These are phyloP conservation scores for Kodamaea kaohsiungensis DNA, from an alignment of 805 yeast species.

Conservation along the genomic window DNA sequence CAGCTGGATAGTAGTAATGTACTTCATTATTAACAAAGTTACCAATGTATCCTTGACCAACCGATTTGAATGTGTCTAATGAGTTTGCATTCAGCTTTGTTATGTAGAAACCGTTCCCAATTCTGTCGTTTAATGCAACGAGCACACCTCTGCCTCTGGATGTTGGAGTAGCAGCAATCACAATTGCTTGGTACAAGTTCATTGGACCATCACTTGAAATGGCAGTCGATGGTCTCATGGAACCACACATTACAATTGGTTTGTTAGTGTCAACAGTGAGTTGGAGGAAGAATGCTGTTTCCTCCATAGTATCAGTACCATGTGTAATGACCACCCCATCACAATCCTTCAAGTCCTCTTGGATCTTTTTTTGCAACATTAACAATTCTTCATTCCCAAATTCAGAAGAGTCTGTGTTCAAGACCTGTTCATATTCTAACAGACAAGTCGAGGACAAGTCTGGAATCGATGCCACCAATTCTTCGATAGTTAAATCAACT, in stretches of 20 bases:
- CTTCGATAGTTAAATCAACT: slow-evolving; percentile 53
- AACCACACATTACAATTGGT: slow-evolving; percentile 69
- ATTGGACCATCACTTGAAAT: slow-evolving; percentile 73
- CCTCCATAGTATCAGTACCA: slow-evolving; percentile 72
- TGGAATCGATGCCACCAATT: slow-evolving; percentile 54
- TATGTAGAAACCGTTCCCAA: slow-evolving; percentile 68
- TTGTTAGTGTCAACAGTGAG: slow-evolving; percentile 43
- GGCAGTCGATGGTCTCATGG: slow-evolving; percentile 74
- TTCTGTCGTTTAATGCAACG: slow-evolving; percentile 66
- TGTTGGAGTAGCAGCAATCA: slow-evolving; percentile 54
- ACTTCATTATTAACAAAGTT: slow-evolving; percentile 66
- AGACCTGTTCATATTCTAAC: slow-evolving; percentile 61
- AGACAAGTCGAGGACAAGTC: slow-evolving; percentile 55
- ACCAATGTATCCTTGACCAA: slow-evolving; percentile 71
- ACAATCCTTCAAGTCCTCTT: slow-evolving; percentile 43
- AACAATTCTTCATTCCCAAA: slow-evolving; percentile 48
- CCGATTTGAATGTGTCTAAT: slow-evolving; percentile 65
- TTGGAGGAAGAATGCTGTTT: slow-evolving; percentile 65
- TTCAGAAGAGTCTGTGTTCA: slow-evolving; percentile 63
- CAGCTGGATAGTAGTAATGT: slow-evolving; percentile 64
- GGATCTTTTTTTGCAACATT: slow-evolving; percentile 47
- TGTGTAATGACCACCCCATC: slow-evolving; percentile 68
- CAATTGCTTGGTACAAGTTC: slow-evolving; percentile 69
- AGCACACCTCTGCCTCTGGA: slow-evolving; percentile 60
- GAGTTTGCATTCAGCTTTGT: slow-evolving; percentile 72